phyloP scores from a whole-genome alignment of 495 filamentous ascomycete genomes.

The Aspergillus biplanus region DNA sequence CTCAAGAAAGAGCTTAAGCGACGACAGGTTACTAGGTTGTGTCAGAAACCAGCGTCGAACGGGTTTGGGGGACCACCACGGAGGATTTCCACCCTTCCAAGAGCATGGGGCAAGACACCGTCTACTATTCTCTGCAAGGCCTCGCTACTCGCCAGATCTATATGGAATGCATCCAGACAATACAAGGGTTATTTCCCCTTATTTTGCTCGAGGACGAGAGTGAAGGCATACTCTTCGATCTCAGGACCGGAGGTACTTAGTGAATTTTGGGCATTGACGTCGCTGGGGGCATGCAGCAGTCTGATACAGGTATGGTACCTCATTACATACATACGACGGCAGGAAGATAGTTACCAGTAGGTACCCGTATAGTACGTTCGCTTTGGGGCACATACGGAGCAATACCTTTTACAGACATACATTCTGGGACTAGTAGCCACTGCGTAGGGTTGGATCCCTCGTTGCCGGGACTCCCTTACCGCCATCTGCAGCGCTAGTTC shows the following conservation, averaged over 20 bases:
- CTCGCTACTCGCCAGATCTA: too few species aligned
- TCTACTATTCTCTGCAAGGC: slow-evolving; percentile 1
- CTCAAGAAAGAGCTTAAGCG: slow-evolving; percentile 33
- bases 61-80: slow-evolving; percentile 15
- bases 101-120: neutral
- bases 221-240: too few species aligned
- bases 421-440: slow-evolving; percentile 17
- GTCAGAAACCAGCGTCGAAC: slow-evolving; percentile 23
- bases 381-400: neutral
- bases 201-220: too few species aligned
- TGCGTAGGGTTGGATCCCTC: slow-evolving; percentile 21
- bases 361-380: slow-evolving; percentile 19
- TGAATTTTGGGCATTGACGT: slow-evolving; percentile 2
- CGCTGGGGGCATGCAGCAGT: neutral
- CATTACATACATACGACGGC: slow-evolving; percentile 1
- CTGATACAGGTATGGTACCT: slow-evolving; percentile 18
- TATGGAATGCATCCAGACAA: too few species aligned
- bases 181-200: too few species aligned
- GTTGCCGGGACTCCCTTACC: slow-evolving; percentile 55
- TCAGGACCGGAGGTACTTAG: neutral
- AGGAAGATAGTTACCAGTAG: slow-evolving; percentile 7
- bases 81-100: slow-evolving; percentile 15
- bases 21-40: slow-evolving; percentile 25
- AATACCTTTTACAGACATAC: slow-evolving; percentile 5
- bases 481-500: slow-evolving; percentile 38